Evolutionary conservation across 495 filamentous ascomycete genomes (phyloP).

Genomic region (Aspergillus biplanus): DNA sequence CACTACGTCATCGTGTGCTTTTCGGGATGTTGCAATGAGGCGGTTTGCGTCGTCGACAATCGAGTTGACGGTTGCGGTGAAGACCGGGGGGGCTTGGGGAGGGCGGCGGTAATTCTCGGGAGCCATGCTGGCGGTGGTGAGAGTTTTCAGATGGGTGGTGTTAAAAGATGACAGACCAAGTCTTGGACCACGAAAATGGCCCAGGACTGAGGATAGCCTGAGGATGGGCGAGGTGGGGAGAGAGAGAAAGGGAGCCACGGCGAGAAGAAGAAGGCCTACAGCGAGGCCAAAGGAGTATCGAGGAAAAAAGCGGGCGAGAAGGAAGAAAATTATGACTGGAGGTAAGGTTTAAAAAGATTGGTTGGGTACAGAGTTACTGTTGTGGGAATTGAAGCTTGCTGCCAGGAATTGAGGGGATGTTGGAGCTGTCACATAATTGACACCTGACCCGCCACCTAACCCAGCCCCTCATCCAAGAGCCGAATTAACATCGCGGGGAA

Average conservation of each 20-base stretch:
- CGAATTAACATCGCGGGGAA: too few relatives aligned
- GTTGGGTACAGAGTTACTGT: too few relatives aligned
- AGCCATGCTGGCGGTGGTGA: constrained; percentile 70
- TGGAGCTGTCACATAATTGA: too few relatives aligned
- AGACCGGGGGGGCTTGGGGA: constrained; percentile 82
- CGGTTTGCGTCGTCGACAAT: constrained; percentile 77
- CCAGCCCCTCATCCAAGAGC: too few relatives aligned
- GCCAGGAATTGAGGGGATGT: too few relatives aligned
- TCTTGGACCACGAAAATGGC: constrained; percentile 57
- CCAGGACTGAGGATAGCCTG: constrained; percentile 59
- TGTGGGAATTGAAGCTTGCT: too few relatives aligned
- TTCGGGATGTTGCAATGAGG: constrained; percentile 69
- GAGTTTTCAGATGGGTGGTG: constrained; percentile 41
- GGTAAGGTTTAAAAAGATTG: neutral
- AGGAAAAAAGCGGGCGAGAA: constrained; percentile 45
- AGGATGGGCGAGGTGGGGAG: constrained; percentile 44
- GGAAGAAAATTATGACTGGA: constrained; percentile 19
- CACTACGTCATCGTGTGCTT: constrained; percentile 75
- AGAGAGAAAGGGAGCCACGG: constrained; percentile 75
- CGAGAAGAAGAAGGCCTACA: constrained; percentile 58
- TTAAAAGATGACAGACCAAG: constrained; percentile 24
- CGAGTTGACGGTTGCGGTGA: constrained; percentile 78
- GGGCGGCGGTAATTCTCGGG: constrained; percentile 65
- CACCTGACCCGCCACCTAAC: too few relatives aligned
- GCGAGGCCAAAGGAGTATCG: constrained; percentile 65